These are phyloP conservation scores for Cladosporium sphaerospermum DNA, from an alignment of 2,329 filamentous ascomycete species.

Conservation along the genomic window DNA sequence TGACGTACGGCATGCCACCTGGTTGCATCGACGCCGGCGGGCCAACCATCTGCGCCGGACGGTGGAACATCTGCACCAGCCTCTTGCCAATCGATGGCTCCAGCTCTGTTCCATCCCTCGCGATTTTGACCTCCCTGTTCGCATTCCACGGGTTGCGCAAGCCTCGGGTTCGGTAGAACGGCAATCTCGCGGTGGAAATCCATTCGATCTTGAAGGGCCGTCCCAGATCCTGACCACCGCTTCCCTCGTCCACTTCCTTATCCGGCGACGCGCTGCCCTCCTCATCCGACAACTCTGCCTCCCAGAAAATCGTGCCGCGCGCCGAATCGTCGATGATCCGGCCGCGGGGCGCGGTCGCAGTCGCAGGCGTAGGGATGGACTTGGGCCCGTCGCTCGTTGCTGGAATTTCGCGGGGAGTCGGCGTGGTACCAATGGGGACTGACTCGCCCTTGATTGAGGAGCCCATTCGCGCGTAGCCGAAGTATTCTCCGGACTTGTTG, in stretches of 20 bases:
- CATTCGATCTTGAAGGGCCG: slow-evolving; percentile 89
- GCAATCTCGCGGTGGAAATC: slow-evolving; percentile 74
- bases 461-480: slow-evolving; percentile 86
- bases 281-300: slow-evolving; percentile 61
- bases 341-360: slow-evolving; percentile 70
- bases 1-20: background rate
- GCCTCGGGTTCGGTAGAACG: slow-evolving; percentile 83
- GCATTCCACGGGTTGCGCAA: slow-evolving; percentile 92
- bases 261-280: slow-evolving; percentile 25
- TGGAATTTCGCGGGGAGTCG: slow-evolving; percentile 17
- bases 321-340: slow-evolving; percentile 88
- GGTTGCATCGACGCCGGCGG: slow-evolving; percentile 6
- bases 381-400: slow-evolving; percentile 46
- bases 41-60: slow-evolving; percentile 14
- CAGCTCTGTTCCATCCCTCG: slow-evolving; percentile 86
- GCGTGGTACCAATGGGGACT: background rate
- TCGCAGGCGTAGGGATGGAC: slow-evolving; percentile 73
- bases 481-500: slow-evolving; percentile 96
- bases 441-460: slow-evolving; percentile 65
- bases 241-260: slow-evolving; percentile 32
- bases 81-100: slow-evolving; percentile 74
- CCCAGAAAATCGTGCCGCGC: slow-evolving; percentile 96
- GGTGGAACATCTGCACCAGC: slow-evolving; percentile 66
- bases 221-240: slow-evolving; percentile 66
- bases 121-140: slow-evolving; percentile 93